Base-by-base conservation (phyloP, 2,329 filamentous ascomycete genomes). In the Pezicula neosporulosa region DNA sequence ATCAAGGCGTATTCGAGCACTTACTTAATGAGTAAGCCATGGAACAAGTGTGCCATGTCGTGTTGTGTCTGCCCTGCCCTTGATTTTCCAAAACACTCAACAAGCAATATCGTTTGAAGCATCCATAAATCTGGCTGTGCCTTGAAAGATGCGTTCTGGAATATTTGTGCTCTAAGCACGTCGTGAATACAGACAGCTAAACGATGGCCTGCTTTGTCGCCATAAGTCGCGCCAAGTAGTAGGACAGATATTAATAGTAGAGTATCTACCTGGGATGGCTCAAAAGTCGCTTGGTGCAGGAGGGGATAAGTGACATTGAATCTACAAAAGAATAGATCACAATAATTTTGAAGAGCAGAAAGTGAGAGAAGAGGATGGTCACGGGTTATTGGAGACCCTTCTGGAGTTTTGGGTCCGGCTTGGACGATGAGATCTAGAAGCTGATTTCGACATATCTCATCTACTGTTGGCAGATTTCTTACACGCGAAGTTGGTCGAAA, bases 61-160 rank as follows among this genome's bases (percentile, higher is more conserved):
- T 84, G 79, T 57, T 86, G 81, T 45, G 80, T 80, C 54, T 82
- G 81, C 0, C 82, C 82, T 0, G 81, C 81, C 49, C 81, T 70
- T 36, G 78, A 82, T 61, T 85, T 85, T 3, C 82, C 82, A 50
- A 85, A 85, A 56, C 82, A 85, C 55, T 85, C 82, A 0, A 85
- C 80, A 0, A 86, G 66, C 8, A 86, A 65, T 33, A 85, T 82
- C 0, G 80, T 79, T 53, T 85, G 81, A 0, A 85, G 57, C 0
- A 82, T 75, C 82, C 81, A 85, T 0, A 85, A 67, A 19, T 80
- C 74, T 0, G 82, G 81, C n/a, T 76, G 74, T 0, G 81, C 70
- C 1, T 73, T 81, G 60, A 85, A 86, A 0, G 74, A 75, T 1
- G 72, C 67, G 59, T 82, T 78, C 10, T 76, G 75, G 48, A 85